phyloP scores from a whole-genome alignment of 164 flowering plant species.

The Vitis rupestris region DNA sequence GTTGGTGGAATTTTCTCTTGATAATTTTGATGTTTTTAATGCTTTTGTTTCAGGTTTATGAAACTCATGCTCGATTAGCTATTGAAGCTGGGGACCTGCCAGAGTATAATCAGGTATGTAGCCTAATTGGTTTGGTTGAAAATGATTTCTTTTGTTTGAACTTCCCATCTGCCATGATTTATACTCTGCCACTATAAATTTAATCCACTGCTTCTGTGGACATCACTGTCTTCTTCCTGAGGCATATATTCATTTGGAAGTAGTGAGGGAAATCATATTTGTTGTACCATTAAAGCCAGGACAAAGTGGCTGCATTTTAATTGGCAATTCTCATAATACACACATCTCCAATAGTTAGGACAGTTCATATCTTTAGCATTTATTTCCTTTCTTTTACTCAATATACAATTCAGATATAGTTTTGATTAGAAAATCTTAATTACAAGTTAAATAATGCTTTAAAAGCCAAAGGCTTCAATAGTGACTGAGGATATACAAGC shows the following conservation, averaged over 20 bases:
- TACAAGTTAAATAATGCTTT: background rate
- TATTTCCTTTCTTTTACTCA: background rate
- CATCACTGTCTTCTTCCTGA: background rate
- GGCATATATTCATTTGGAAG: background rate
- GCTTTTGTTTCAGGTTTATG: constrained; percentile 73
- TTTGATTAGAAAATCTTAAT: background rate
- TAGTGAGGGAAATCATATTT: background rate
- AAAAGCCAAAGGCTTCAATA: background rate
- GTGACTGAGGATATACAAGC: background rate
- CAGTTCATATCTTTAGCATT: background rate
- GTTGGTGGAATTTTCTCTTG: background rate
- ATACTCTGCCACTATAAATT: background rate
- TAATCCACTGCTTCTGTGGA: background rate
- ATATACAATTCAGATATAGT: background rate
- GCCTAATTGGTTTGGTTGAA: background rate
- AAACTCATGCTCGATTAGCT: constrained; percentile 96
- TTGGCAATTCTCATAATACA: background rate
- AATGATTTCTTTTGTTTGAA: background rate
- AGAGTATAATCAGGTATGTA: constrained; percentile 89
- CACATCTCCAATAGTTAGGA: background rate
- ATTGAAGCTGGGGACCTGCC: constrained; percentile 89
- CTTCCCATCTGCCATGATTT: background rate
- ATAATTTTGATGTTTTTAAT: background rate
- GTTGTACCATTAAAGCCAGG: background rate
- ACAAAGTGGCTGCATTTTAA: background rate